Conservation (phyloP, 1,284 basidiomycete genomes). For the Ceratobasidium sp. region DNA sequence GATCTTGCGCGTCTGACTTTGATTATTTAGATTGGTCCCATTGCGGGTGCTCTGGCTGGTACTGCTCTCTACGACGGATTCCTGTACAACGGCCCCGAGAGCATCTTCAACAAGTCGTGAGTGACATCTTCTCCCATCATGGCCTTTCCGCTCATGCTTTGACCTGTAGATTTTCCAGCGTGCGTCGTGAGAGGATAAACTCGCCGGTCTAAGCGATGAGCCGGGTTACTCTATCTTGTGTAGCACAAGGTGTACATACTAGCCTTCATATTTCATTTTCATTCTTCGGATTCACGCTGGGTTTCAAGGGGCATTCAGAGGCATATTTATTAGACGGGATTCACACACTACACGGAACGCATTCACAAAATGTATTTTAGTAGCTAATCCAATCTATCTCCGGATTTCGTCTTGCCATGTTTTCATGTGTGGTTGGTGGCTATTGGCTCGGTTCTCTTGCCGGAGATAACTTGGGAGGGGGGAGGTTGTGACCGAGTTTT, state of each 20-base stretch:
- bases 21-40: slow-evolving; percentile 44
- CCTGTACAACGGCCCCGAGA: slow-evolving; percentile 51
- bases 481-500: no score
- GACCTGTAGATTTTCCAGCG: not conserved
- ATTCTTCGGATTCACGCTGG: not conserved
- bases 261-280: not conserved
- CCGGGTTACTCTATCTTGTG: not conserved
- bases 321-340: slow-evolving; percentile 15
- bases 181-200: not conserved
- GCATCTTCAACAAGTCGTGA: slow-evolving; percentile 47
- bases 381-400: slow-evolving; percentile 3
- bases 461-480: no score
- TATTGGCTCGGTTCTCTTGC: no score
- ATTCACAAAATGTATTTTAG: slow-evolving; percentile 16
- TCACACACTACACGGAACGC: slow-evolving; percentile 2
- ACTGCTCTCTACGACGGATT: slow-evolving; percentile 51
- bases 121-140: not conserved
- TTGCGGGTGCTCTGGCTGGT: slow-evolving; percentile 51
- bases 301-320: not conserved
- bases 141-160: not conserved
- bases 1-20: slow-evolving; percentile 32
- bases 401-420: not conserved
- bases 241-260: not conserved
- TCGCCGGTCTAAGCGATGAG: not conserved
- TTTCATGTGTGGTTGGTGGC: no score